phyloP scores from a whole-genome alignment of 2,329 filamentous ascomycete species.

The Aspergillus amoenus region DNA sequence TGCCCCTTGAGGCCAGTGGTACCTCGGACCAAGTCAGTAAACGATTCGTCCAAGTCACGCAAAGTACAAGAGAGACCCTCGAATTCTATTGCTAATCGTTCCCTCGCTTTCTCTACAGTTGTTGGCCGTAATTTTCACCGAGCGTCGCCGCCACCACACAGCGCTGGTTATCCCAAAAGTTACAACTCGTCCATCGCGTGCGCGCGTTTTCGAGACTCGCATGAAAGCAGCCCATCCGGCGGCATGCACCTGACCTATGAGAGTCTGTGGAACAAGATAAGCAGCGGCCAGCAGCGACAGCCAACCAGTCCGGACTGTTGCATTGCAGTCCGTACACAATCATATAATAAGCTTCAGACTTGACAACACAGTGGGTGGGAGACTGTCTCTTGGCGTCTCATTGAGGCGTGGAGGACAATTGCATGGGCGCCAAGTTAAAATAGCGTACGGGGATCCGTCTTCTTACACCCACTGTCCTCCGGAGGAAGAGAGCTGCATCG shows the following conservation, averaged over 20 bases:
- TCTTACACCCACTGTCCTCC: neutral
- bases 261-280: conserved; percentile 11
- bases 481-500: neutral
- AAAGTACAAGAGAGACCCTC: neutral
- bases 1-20: neutral
- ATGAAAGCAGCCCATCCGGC: neutral
- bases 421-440: neutral
- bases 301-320: conserved; percentile 6
- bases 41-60: neutral
- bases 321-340: neutral
- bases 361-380: conserved; percentile 9
- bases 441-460: neutral
- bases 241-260: neutral
- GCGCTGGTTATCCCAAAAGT: neutral
- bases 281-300: conserved; percentile 1
- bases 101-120: neutral
- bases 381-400: neutral
- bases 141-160: neutral
- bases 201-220: neutral
- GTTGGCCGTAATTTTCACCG: neutral
- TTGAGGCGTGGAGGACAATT: neutral
- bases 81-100: neutral
- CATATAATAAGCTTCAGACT: conserved; percentile 8
- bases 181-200: neutral
- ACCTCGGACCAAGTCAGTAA: neutral